A percentile compares a stretch with the other conserved stretches of the same genome.
phyloP scores from a whole-genome alignment of 352 stramenopile species.

The Globisporangium acanthophoron region DNA sequence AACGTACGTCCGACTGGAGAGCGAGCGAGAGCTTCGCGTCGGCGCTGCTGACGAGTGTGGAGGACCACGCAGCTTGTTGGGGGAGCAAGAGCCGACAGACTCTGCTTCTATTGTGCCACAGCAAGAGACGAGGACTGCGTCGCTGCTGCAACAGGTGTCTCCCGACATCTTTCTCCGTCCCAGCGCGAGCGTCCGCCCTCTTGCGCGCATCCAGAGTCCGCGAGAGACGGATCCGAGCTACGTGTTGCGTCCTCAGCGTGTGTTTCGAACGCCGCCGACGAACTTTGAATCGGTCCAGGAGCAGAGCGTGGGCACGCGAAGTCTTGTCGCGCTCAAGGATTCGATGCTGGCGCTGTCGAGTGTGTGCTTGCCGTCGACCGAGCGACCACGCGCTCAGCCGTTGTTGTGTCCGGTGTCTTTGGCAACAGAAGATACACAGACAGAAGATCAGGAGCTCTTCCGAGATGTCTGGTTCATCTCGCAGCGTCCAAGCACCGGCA shows the following conservation, averaged over 20 bases:
- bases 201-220: conserved; percentile 25
- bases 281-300: conserved; percentile 30
- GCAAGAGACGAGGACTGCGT: conserved; percentile 15
- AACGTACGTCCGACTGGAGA: conserved; percentile 56
- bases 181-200: conserved; percentile 42
- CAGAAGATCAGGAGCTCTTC: conserved; percentile 12
- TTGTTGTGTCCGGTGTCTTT: conserved; percentile 10
- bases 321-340: conserved; percentile 19
- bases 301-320: conserved; percentile 35
- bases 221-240: conserved; percentile 51
- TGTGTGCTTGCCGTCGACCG: conserved; percentile 19
- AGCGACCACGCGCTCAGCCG: conserved; percentile 17
- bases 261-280: conserved; percentile 36
- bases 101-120: background rate
- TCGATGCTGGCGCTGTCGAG: conserved; percentile 15
- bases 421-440: background rate
- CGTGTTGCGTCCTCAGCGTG: conserved; percentile 36
- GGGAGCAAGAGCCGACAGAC: background rate
- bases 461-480: conserved; percentile 43
- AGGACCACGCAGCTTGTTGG: background rate
- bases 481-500: conserved; percentile 13
- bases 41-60: conserved; percentile 49
- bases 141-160: conserved; percentile 37
- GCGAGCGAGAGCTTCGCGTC: conserved; percentile 24
- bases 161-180: conserved; percentile 44